These are phyloP conservation scores for Saccharomycopsis guyanensis DNA, from an alignment of 805 yeast genomes.

Conservation along the genomic window DNA sequence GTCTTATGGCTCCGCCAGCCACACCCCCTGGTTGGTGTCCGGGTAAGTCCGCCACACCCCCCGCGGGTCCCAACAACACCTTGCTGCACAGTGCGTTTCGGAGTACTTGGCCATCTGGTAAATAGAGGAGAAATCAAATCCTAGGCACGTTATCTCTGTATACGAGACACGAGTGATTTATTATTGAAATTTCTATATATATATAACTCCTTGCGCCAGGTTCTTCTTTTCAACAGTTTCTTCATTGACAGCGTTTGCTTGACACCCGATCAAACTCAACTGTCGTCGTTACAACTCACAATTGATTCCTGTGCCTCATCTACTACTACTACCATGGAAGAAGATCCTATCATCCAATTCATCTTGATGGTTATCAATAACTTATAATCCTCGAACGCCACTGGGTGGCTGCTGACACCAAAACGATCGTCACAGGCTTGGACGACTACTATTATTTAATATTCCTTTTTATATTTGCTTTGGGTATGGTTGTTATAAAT, in stretches of 20 bases:
- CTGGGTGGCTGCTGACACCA: too few species aligned
- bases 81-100: neutral
- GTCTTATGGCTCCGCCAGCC: too few species aligned
- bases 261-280: neutral
- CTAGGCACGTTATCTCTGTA: neutral
- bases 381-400: neutral
- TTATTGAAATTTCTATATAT: too few species aligned
- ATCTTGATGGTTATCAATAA: slow-evolving; percentile 11
- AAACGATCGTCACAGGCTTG: too few species aligned
- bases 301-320: neutral
- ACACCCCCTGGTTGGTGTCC: too few species aligned
- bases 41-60: too few species aligned
- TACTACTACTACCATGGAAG: neutral
- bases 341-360: slow-evolving; percentile 8
- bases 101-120: neutral
- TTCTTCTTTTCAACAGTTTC: neutral
- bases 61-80: neutral
- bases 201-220: too few species aligned
- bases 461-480: too few species aligned
- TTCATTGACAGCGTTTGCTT: neutral
- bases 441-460: too few species aligned
- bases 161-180: neutral
- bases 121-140: neutral
- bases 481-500: too few species aligned
- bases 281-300: neutral